Evolutionary conservation across 2,329 filamentous ascomycete species (phyloP).

Genomic region (Calonectria naviculata): DNA sequence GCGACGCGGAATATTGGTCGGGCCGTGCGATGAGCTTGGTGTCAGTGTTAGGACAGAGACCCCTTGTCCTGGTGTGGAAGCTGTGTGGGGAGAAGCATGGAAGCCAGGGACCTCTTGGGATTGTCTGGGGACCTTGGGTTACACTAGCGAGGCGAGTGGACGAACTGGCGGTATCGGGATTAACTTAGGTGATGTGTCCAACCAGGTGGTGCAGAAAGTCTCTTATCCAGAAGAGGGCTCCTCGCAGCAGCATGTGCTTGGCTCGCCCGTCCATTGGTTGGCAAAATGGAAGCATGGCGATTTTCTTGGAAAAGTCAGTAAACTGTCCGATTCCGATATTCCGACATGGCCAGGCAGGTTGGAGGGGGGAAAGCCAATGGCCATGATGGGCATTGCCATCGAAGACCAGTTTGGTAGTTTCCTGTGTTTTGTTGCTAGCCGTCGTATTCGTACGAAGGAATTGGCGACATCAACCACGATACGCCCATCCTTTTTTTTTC

Average conservation of each 20-base stretch:
- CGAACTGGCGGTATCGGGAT: conserved; percentile 28
- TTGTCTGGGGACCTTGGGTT: neutral
- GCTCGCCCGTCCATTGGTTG: conserved; percentile 18
- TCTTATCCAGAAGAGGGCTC: conserved; percentile 4
- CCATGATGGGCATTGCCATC: neutral
- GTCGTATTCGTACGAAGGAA: neutral
- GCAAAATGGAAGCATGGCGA: neutral
- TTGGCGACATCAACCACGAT: neutral
- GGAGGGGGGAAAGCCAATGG: neutral
- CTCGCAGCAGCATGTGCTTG: conserved; percentile 25
- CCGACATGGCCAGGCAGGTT: neutral
- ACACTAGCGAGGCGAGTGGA: conserved; percentile 3
- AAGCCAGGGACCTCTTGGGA: conserved; percentile 3
- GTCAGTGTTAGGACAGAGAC: neutral
- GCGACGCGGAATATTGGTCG: conserved; percentile 19
- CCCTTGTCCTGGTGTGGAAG: neutral
- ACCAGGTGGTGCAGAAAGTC: conserved; percentile 11
- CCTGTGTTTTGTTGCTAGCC: neutral
- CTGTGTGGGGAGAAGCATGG: conserved; percentile 6
- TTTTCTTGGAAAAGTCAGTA: conserved; percentile 4
- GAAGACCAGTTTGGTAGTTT: neutral
- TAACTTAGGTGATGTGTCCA: neutral
- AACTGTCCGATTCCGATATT: neutral
- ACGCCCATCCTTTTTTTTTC: neutral
- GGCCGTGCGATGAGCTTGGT: neutral